phyloP scores from a whole-genome alignment of 176 grass and related monocot genomes.

The Elaeis guineensis region DNA sequence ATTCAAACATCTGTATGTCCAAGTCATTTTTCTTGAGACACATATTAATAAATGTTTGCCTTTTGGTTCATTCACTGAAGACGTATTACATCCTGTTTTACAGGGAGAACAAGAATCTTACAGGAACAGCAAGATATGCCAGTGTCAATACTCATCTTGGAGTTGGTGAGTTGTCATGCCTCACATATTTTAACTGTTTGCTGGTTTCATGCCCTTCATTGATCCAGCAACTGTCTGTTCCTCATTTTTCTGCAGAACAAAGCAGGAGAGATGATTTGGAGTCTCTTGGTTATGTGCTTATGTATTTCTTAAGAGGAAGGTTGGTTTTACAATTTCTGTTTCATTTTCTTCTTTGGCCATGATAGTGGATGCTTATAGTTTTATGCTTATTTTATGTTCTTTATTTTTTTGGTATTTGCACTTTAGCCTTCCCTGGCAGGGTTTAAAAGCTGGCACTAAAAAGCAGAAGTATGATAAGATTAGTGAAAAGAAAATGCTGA shows the following conservation, averaged over 20 bases:
- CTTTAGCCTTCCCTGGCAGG: constrained; percentile 83
- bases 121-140: constrained; percentile 87
- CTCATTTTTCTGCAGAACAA: constrained; percentile 64
- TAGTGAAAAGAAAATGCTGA: constrained; percentile 99
- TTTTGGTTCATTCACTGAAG: not conserved
- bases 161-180: constrained; percentile 54
- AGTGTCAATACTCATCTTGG: constrained; percentile 99
- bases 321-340: constrained; percentile 24
- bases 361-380: no score
- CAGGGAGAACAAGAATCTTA: constrained; percentile 95
- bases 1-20: no score
- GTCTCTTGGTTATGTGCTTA: constrained; percentile 86
- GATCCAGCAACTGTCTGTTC: constrained; percentile 1
- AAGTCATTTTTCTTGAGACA: no score
- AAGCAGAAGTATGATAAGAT: constrained; percentile 97
- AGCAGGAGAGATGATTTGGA: constrained; percentile 98
- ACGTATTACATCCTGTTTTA: constrained; percentile 12
- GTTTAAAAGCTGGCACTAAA: constrained; percentile 89
- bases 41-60: no score
- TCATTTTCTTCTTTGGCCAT: not conserved
- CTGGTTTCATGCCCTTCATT: not conserved
- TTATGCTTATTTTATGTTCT: not conserved
- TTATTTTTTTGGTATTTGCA: constrained; percentile 27
- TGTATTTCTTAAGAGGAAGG: constrained; percentile 95
- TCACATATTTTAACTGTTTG: constrained; percentile 1